A percentile compares a stretch with the other conserved stretches of the same genome.
Evolutionary conservation across 345 rosid genomes (phyloP).

Genomic region (Populus tremula): DNA sequence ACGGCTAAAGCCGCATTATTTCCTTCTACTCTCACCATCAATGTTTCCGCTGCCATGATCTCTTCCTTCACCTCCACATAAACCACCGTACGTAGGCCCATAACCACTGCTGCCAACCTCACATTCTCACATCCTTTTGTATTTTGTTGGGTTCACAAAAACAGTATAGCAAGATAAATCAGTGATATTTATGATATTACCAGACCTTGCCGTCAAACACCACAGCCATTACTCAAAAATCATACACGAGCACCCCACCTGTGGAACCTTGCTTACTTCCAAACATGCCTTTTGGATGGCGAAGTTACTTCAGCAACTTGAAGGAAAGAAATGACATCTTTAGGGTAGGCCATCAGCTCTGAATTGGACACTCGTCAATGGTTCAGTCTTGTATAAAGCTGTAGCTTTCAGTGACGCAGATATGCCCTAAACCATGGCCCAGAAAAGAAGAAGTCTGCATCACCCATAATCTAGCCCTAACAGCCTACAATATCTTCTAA

Average conservation of each 20-base stretch:
- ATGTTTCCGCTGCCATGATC: background rate
- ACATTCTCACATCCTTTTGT: background rate
- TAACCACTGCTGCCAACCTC: background rate
- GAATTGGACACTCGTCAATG: background rate
- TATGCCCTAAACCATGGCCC: background rate
- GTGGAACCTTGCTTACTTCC: background rate
- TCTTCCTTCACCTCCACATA: background rate
- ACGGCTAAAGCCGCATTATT: background rate
- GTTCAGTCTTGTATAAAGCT: background rate
- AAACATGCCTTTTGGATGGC: background rate
- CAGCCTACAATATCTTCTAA: background rate
- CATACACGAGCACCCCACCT: background rate
- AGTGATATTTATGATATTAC: background rate
- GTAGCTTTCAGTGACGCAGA: background rate
- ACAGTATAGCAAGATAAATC: background rate
- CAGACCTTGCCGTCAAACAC: background rate
- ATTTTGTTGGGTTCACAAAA: constrained; percentile 1
- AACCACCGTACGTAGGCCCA: too few species aligned
- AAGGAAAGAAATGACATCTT: background rate
- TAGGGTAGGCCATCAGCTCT: background rate
- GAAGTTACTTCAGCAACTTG: background rate
- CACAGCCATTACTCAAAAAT: background rate
- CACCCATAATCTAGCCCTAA: background rate
- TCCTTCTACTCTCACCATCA: background rate
- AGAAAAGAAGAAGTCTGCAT: background rate